Percentiles rank a stretch among this genome's conserved stretches.
Conservation (phyloP, 495 filamentous ascomycete genomes). For the Lophiotrema nucula region DNA sequence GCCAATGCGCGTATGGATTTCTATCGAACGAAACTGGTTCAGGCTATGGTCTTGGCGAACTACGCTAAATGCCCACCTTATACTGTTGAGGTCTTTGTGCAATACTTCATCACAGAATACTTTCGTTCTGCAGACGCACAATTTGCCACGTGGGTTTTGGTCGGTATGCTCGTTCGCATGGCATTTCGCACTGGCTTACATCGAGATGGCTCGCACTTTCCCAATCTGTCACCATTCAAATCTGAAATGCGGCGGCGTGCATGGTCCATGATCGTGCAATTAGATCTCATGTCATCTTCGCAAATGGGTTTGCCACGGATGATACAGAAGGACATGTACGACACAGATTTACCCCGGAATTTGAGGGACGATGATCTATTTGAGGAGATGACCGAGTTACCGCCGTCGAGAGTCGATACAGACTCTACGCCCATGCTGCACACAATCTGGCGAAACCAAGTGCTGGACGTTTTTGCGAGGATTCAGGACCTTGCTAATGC, state of each 20-base stretch:
- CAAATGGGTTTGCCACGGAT: slow-evolving; percentile 38
- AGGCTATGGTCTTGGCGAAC: slow-evolving; percentile 20
- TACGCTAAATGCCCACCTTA: slow-evolving; percentile 22
- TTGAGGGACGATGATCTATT: slow-evolving; percentile 44
- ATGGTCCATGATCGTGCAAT: slow-evolving; percentile 39
- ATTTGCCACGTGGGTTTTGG: slow-evolving; percentile 14
- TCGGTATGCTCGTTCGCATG: slow-evolving; percentile 19
- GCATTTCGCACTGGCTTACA: slow-evolving; percentile 22
- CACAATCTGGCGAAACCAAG: slow-evolving; percentile 44
- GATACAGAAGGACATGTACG: slow-evolving; percentile 32
- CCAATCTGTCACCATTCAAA: slow-evolving; percentile 37
- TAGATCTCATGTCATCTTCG: slow-evolving; percentile 38
- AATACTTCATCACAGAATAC: slow-evolving; percentile 20
- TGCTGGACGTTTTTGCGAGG: slow-evolving; percentile 3
- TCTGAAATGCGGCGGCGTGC: slow-evolving; percentile 41
- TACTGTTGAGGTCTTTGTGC: slow-evolving; percentile 15
- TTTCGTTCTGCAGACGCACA: slow-evolving; percentile 21
- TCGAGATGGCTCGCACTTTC: slow-evolving; percentile 39
- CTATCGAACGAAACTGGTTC: slow-evolving; percentile 17
- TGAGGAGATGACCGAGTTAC: slow-evolving; percentile 37
- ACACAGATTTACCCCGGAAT: slow-evolving; percentile 37
- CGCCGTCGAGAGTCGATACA: slow-evolving; percentile 30
- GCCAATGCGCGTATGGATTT: slow-evolving; percentile 6
- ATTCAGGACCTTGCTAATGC: slow-evolving; percentile 14
- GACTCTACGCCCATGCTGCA: slow-evolving; percentile 42